These are phyloP conservation scores for Salvia splendens DNA, from an alignment of 257 asterid species.

Conservation along the genomic window DNA sequence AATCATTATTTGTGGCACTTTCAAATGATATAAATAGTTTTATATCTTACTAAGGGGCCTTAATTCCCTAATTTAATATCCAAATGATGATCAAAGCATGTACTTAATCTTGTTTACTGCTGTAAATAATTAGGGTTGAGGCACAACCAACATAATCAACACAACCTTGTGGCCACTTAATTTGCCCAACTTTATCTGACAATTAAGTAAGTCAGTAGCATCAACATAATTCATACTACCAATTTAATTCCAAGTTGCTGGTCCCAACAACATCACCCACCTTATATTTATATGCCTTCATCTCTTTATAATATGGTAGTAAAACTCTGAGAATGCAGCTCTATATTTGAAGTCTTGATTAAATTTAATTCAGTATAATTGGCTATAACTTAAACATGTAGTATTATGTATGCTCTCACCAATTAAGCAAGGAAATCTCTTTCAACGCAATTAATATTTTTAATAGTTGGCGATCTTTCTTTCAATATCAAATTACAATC, in stretches of 20 bases:
- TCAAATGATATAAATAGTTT: constrained; percentile 20
- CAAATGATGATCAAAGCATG: constrained; percentile 30
- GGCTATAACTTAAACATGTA: too few species aligned
- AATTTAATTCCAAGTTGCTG: background rate
- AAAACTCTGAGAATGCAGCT: too few species aligned
- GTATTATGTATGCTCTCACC: too few species aligned
- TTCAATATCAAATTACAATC: too few species aligned
- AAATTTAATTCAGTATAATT: too few species aligned
- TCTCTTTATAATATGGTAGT: background rate
- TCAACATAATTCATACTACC: background rate
- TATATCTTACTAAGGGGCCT: constrained; percentile 18
- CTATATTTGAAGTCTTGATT: too few species aligned
- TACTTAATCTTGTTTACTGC: constrained; percentile 29
- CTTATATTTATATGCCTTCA: background rate
- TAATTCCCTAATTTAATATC: constrained; percentile 28
- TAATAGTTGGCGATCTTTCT: too few species aligned
- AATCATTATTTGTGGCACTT: constrained; percentile 11
- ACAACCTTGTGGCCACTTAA: constrained; percentile 35
- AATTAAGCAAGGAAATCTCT: too few species aligned
- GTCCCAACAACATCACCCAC: background rate
- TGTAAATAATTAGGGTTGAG: constrained; percentile 38
- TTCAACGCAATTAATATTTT: too few species aligned
- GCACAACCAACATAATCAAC: constrained; percentile 43
- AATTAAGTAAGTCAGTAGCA: background rate
- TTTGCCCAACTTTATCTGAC: constrained; percentile 15